These are phyloP conservation scores for Trichoderma parareesei DNA, from an alignment of 495 filamentous ascomycete species.

Conservation along the genomic window DNA sequence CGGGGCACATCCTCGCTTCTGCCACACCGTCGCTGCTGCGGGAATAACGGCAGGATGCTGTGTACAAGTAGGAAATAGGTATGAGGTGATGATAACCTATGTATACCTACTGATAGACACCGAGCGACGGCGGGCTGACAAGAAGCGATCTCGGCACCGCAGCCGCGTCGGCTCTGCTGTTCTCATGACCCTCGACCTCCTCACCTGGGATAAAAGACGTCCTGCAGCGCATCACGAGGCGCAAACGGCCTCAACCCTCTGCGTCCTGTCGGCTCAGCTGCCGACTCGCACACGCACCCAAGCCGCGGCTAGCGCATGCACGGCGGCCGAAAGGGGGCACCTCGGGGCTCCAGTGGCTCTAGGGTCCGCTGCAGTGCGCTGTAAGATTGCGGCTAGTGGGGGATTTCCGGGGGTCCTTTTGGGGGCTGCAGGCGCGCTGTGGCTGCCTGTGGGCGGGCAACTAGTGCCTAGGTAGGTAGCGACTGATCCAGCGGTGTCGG, in stretches of 20 bases:
- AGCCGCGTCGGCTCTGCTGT: neutral
- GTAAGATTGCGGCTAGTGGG: neutral
- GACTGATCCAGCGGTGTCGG: constrained; percentile 4
- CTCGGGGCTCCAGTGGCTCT: neutral
- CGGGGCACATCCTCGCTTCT: neutral
- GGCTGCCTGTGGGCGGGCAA: neutral
- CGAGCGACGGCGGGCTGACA: neutral
- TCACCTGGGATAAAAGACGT: neutral
- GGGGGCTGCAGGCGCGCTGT: neutral
- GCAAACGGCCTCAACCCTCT: neutral
- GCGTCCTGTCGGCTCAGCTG: constrained; percentile 1
- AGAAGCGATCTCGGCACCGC: neutral
- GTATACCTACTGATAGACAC: neutral
- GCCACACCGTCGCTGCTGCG: neutral
- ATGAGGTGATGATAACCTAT: no score
- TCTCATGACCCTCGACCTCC: constrained; percentile 2
- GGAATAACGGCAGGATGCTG: neutral
- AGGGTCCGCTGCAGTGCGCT: neutral
- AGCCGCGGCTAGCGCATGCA: neutral
- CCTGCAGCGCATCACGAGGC: neutral
- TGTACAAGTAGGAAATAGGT: no score
- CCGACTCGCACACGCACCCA: neutral
- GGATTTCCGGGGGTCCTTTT: constrained; percentile 5
- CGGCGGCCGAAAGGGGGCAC: neutral
- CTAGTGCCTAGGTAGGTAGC: no score